These are phyloP conservation scores for Panaeolus cyanescens DNA, from an alignment of 768 basidiomycete genomes.

Conservation along the genomic window DNA sequence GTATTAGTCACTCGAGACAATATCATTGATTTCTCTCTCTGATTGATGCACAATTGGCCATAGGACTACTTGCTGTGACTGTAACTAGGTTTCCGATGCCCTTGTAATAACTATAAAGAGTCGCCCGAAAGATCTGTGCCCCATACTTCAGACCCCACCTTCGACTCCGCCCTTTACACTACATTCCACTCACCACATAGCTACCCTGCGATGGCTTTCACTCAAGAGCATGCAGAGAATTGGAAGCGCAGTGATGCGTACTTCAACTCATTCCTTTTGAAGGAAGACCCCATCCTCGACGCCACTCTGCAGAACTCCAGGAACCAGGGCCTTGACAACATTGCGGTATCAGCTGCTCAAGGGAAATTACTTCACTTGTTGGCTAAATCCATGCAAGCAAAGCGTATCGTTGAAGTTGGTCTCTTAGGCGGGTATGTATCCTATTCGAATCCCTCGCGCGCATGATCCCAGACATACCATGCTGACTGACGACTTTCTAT, in stretches of 20 bases:
- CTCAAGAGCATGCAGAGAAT: constrained; percentile 26
- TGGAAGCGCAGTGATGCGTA: constrained; percentile 58
- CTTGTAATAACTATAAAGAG: no score
- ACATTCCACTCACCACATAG: neutral
- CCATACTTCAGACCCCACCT: no score
- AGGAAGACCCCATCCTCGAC: constrained; percentile 43
- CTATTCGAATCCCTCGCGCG: neutral
- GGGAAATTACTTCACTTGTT: constrained; percentile 60
- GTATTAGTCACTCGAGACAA: no score
- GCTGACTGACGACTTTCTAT: neutral
- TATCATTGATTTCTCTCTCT: no score
- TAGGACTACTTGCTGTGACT: no score
- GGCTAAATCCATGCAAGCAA: constrained; percentile 51
- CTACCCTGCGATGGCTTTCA: neutral
- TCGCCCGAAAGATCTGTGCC: no score
- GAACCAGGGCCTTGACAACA: constrained; percentile 49
- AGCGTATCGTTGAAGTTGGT: constrained; percentile 63
- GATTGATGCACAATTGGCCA: no score
- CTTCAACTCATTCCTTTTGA: constrained; percentile 57
- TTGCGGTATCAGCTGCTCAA: constrained; percentile 53
- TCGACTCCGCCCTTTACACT: no score
- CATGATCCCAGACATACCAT: neutral
- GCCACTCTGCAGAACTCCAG: constrained; percentile 38
- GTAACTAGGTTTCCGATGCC: no score
- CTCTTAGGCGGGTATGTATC: constrained; percentile 62